phyloP scores from a whole-genome alignment of 1,284 basidiomycete genomes.

The Mycena citricolor region DNA sequence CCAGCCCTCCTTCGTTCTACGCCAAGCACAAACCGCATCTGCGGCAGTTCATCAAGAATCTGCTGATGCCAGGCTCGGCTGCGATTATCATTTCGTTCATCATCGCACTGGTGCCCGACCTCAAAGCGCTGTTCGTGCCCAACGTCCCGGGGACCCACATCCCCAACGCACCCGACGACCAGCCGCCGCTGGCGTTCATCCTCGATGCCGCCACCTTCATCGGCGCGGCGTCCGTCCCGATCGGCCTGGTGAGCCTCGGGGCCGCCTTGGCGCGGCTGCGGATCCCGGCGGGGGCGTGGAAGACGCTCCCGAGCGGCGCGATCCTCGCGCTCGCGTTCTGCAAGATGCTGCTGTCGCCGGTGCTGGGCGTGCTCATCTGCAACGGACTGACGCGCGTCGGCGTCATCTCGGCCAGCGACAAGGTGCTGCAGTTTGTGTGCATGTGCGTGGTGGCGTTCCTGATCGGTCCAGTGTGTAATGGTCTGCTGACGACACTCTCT shows the following conservation, averaged over 20 bases:
- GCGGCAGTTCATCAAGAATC: conserved; percentile 39
- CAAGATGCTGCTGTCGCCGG: conserved; percentile 68
- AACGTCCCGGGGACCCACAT: conserved; percentile 49
- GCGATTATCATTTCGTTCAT: conserved; percentile 67
- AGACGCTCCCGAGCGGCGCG: conserved; percentile 61
- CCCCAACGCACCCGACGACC: conserved; percentile 68
- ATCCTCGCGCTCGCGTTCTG: conserved; percentile 60
- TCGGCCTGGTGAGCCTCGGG: conserved; percentile 73
- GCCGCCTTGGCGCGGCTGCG: conserved; percentile 70
- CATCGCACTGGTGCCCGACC: conserved; percentile 61
- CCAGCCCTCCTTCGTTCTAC: conserved; percentile 5
- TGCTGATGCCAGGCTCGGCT: conserved; percentile 57
- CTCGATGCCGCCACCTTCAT: conserved; percentile 68
- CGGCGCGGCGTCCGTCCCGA: conserved; percentile 70
- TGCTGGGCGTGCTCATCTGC: conserved; percentile 67
- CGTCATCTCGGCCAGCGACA: conserved; percentile 54
- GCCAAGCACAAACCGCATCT: conserved; percentile 8
- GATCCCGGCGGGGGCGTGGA: conserved; percentile 49
- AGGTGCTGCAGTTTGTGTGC: conserved; percentile 68
- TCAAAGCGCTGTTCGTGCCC: conserved; percentile 72
- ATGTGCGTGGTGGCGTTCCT: conserved; percentile 49
- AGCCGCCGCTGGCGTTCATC: conserved; percentile 70
- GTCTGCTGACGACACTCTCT: no score
- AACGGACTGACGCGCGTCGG: conserved; percentile 49
- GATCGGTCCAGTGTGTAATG: no score